phyloP scores from a whole-genome alignment of 2,329 filamentous ascomycete genomes.

The Apiospora saccharicola region DNA sequence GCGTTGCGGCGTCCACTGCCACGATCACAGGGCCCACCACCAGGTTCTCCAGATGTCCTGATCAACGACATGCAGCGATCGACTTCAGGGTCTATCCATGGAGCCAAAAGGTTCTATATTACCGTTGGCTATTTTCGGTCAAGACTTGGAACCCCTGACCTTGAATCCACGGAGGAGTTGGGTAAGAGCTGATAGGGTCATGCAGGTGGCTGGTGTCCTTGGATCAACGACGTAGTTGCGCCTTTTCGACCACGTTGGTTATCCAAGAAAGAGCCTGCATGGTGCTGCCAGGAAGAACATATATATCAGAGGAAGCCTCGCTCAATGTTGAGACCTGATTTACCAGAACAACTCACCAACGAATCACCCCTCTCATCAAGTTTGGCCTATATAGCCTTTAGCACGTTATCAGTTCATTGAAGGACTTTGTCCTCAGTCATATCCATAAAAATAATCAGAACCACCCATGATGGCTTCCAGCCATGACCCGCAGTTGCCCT shows the following conservation, averaged over 20 bases:
- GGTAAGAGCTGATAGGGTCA: slow-evolving; percentile 13
- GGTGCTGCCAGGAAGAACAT: neutral
- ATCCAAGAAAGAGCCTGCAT: neutral
- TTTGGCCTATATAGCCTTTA: neutral
- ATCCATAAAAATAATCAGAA: neutral
- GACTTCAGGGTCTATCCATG: slow-evolving; percentile 24
- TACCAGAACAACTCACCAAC: neutral
- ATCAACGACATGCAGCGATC: slow-evolving; percentile 10
- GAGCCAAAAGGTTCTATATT: neutral
- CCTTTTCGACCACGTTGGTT: neutral
- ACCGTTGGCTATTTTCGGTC: neutral
- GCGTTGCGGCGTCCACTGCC: neutral
- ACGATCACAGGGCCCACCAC: neutral
- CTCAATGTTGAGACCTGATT: neutral
- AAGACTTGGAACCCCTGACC: neutral
- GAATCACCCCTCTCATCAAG: neutral
- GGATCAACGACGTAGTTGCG: neutral
- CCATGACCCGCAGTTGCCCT: neutral
- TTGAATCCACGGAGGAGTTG: neutral
- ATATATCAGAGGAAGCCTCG: neutral
- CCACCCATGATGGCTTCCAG: neutral
- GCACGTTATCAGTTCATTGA: neutral
- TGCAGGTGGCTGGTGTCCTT: neutral
- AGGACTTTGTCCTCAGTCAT: neutral
- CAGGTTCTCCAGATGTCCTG: slow-evolving; percentile 2